Base-by-base conservation (phyloP, 163 green algal species). In the Coccomyxa subellipsoidea region DNA sequence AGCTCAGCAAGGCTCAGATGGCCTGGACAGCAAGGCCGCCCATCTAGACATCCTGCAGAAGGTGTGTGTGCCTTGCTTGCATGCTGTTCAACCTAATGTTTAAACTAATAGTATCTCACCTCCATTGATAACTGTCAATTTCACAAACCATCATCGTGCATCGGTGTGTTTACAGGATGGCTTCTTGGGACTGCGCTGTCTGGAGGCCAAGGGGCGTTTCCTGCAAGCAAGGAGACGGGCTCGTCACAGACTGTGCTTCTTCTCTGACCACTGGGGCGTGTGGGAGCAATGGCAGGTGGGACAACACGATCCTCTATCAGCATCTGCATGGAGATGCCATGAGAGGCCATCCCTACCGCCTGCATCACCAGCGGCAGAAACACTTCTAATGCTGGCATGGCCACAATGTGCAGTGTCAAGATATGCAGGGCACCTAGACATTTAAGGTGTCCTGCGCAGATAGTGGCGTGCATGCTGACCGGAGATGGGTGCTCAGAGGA, bases 231-330 rank as follows among this genome's bases (percentile, higher is more conserved):
- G 85, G 38, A 80, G 84, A 54, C 84, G 83, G 36, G 84, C 84
- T n/a, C 59, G 71, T 36, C 76, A 86, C 35, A 84, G 83, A n/a
- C 88, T 93, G 23, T 87, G 81, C 78, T 92, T 93, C 78, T 91
- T 86, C 84, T 86, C 66, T 75, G 31, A 66, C 25, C 89, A 90
- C 69, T 83, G 91, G 32, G 89, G 89, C 31, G 87, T 83, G 27
- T 92, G 86, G 86, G 89, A 93, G 85, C 89, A 93, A 81, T 93
- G 86, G 86, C 79, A 89, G 82, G 54, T 92, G 79, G 9, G n/a
- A 18, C 47, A 59, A 59, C 47, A 59, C 47, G 21, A 27, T 18
- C 4, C 47, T 18, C 47, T 2, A 27, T 7, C 47, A 59, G 47
- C 15, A 12, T 59, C n/a, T 59, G 47, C 47, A 59, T 59, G 47